Evolutionary conservation across 1,139 yeast species (phyloP), one percentile per base, ranked within the genome.

Genomic region (Blastobotrys proliferans): DNA sequence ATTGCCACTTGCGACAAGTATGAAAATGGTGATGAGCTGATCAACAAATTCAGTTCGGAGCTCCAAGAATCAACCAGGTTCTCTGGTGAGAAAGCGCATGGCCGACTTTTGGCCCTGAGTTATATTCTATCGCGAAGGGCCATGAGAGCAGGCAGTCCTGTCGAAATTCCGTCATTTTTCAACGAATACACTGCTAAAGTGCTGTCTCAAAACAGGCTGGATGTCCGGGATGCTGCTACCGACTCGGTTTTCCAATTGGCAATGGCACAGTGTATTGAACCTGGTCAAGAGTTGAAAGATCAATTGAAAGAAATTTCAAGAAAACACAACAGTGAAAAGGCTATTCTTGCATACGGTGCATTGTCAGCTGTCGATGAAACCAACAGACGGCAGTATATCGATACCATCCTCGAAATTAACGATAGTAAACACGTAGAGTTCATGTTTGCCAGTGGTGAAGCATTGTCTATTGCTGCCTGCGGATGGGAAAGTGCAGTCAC

Each of bases 371-470:
- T 77, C 6, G 63, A 66, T 20, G 14, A 24, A 47, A 4, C 44
- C 51, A 16, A 55, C 4, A 54, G 63, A 14, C 63, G 64, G 2
- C 51, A 55, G 0, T 68, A 67, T 50, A 81, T 79, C 47, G 60
- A 70, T 9, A 54, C 66, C 1, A 57, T 87, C 2, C 77, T 72
- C 53, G 81, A 76, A 4, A 72, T 85, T 0, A 81, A 83, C 55
- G 57, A 54, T n/a, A 76, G 88, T 1, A 86, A 83, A 51, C 88
- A 84, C 51, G 70, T 79, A 9, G 97, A 90, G 49, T 76, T 72
- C 45, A 65, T 83, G 30, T 87, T 92, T 54, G 73, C 90, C 0
- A 74, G 82, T 42, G 97, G 97, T 45, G 97, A 92, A 60, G 92
- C 95, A 0, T 65, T 88, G 21, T 73, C 86, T 26, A 69, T 86